Conservation (phyloP, 2,329 filamentous ascomycete species). For the Alternaria burnsii region DNA sequence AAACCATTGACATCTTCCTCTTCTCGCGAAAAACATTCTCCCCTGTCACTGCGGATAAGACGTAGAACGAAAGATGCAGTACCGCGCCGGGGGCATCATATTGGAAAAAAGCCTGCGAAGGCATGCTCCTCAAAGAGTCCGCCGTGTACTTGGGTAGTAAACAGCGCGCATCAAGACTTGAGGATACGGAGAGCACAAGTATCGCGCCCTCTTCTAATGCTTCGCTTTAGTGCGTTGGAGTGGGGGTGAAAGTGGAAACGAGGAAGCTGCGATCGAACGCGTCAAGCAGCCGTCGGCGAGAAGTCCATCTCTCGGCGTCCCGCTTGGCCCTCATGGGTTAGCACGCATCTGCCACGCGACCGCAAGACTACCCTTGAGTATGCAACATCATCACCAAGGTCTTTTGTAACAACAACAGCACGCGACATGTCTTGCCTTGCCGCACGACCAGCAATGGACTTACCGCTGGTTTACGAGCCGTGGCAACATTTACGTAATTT, state of each 20-base stretch:
- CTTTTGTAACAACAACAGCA: not conserved
- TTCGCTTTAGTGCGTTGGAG: not conserved
- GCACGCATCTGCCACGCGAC: not conserved
- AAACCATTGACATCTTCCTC: not conserved
- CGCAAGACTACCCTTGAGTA: not conserved
- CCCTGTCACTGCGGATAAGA: not conserved
- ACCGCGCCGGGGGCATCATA: not conserved
- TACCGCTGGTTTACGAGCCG: not conserved
- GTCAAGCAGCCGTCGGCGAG: not conserved
- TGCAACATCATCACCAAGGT: not conserved
- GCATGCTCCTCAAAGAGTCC: not conserved
- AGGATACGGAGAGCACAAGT: not conserved
- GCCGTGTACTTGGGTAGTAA: not conserved
- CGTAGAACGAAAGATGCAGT: not conserved
- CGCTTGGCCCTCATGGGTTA: conserved; percentile 5
- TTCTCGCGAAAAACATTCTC: not conserved
- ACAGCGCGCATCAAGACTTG: not conserved
- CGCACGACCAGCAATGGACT: not conserved
- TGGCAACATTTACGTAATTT: not conserved
- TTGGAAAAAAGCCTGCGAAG: not conserved
- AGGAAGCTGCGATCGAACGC: not conserved
- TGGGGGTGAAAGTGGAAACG: not conserved
- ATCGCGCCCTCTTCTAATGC: not conserved
- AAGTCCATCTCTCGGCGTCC: not conserved
- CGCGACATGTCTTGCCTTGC: not conserved